A percentile compares a stretch with the other conserved stretches of the same genome.
phyloP scores from a whole-genome alignment of 208 protist genomes.

The Angomonas ambiguus region DNA sequence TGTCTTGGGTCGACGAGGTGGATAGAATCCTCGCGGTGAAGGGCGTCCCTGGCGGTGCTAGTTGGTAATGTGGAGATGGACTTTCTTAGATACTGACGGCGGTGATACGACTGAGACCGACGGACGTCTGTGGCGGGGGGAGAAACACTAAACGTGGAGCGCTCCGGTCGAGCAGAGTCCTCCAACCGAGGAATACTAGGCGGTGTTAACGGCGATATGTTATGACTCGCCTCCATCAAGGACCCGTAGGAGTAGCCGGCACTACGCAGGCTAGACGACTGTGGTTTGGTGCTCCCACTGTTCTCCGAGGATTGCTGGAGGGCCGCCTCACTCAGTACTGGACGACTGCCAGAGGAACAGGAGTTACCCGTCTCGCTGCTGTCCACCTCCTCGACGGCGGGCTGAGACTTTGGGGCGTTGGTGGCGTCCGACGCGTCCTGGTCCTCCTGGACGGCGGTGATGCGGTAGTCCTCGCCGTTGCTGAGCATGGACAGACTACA shows the following conservation, averaged over 20 bases:
- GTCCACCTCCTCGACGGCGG: not conserved
- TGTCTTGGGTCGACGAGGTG: not conserved
- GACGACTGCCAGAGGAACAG: not conserved
- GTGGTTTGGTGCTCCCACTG: not conserved
- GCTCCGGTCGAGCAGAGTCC: not conserved
- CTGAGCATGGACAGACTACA: constrained; percentile 4
- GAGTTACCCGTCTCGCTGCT: not conserved
- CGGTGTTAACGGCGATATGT: not conserved
- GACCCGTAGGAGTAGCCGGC: constrained; percentile 2
- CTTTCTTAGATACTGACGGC: not conserved
- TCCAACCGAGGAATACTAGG: not conserved
- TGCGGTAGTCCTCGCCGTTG: not conserved
- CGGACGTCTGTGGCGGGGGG: not conserved
- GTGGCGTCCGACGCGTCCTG: not conserved
- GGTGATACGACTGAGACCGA: not conserved
- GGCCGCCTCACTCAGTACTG: not conserved
- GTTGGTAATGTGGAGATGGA: not conserved
- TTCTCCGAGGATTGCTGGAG: not conserved
- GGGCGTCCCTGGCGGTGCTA: not conserved
- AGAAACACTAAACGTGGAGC: not conserved
- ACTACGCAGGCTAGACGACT: not conserved
- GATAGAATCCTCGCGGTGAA: too few species aligned
- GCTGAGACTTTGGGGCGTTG: not conserved
- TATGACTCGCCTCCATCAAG: not conserved
- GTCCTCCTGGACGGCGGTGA: not conserved